Evolutionary conservation across 1,284 basidiomycete species (phyloP).

Genomic region (Malassezia dermatis): DNA sequence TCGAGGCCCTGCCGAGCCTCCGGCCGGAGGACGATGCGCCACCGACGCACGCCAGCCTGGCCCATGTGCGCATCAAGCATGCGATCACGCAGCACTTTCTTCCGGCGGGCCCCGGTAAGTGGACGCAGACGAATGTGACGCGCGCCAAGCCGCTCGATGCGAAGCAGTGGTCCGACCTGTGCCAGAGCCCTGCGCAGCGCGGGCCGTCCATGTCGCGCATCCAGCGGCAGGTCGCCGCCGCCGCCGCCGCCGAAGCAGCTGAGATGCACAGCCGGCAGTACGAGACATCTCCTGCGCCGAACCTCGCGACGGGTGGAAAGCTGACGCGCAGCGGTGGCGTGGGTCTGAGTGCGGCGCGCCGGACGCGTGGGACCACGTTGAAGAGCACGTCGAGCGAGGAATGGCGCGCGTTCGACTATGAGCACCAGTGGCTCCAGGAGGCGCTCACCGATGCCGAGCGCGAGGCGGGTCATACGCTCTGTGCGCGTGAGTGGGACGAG

Average conservation of each 20-base stretch:
- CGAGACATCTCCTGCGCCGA: not conserved
- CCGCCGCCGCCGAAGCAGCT: constrained; percentile 16
- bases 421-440: constrained; percentile 35
- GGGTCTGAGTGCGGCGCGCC: not conserved
- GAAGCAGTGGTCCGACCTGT: constrained; percentile 43
- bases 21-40: constrained; percentile 9
- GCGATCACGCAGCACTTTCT: constrained; percentile 44
- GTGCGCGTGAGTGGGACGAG: constrained; percentile 27
- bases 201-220: constrained; percentile 42
- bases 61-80: constrained; percentile 38
- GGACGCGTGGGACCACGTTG: not conserved
- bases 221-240: constrained; percentile 35
- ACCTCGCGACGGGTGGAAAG: constrained; percentile 12
- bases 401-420: constrained; percentile 40
- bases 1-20: constrained; percentile 31
- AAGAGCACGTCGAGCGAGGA: constrained; percentile 29
- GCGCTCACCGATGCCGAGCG: constrained; percentile 23
- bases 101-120: constrained; percentile 38
- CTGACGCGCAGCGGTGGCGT: constrained; percentile 9
- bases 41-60: constrained; percentile 19
- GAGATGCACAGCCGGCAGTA: constrained; percentile 13
- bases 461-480: constrained; percentile 8
- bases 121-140: constrained; percentile 43
- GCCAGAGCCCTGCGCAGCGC: constrained; percentile 24
- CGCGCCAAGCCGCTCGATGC: constrained; percentile 39